Conservation (phyloP, 768 basidiomycete species). For the Tulasnella sp. region DNA sequence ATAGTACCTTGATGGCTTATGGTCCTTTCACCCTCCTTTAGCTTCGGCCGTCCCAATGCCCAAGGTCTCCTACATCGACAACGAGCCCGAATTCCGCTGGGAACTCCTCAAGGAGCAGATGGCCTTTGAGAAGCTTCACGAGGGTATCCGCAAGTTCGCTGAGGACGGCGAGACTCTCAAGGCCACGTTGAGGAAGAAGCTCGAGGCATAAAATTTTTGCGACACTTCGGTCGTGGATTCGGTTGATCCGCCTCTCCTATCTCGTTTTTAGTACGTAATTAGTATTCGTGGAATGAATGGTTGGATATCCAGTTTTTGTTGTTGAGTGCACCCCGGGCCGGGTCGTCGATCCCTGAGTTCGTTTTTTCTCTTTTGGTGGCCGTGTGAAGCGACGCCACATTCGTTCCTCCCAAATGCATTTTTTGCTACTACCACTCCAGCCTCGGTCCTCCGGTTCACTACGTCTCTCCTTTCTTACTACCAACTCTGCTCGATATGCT, state of each 20-base stretch:
- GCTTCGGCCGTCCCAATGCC: conserved; percentile 52
- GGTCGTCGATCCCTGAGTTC: neutral
- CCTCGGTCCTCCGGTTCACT: neutral
- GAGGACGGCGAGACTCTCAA: conserved; percentile 93
- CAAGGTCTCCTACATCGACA: conserved; percentile 85
- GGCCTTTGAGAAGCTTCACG: conserved; percentile 99
- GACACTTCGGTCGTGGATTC: neutral
- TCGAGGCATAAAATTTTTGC: conserved; percentile 40
- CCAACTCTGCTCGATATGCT: neutral
- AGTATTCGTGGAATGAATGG: neutral
- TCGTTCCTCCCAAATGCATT: neutral
- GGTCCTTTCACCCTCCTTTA: neutral
- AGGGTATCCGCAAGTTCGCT: conserved; percentile 98
- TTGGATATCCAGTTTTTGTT: neutral
- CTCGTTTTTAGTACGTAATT: neutral
- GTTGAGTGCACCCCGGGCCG: too few relatives aligned
- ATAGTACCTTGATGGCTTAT: too few relatives aligned
- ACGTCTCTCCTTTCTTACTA: conserved; percentile 20
- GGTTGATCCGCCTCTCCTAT: neutral
- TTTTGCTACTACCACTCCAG: conserved; percentile 24
- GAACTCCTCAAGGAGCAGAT: conserved; percentile 86
- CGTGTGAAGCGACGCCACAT: conserved; percentile 9
- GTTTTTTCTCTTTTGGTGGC: neutral
- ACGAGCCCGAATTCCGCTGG: conserved; percentile 98
- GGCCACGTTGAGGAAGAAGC: conserved; percentile 66